These are phyloP conservation scores for Starmera dryadoides DNA, from an alignment of 805 yeast species.

Conservation along the genomic window DNA sequence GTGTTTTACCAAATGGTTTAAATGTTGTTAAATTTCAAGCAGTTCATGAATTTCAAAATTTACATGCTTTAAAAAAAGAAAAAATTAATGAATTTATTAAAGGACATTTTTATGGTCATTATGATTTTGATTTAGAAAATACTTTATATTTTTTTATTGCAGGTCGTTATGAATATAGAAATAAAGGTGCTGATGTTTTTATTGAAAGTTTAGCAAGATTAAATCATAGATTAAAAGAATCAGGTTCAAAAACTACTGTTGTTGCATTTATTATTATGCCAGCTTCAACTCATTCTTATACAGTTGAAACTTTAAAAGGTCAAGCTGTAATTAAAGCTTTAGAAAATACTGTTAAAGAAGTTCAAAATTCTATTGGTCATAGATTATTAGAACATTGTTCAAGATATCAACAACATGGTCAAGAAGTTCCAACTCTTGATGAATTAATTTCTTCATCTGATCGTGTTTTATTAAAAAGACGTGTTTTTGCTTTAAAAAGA, in stretches of 20 bases:
- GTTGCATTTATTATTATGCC: slow-evolving; percentile 99
- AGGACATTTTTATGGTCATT: slow-evolving; percentile 96
- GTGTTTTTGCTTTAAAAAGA: slow-evolving; percentile 88
- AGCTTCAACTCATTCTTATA: slow-evolving; percentile 87
- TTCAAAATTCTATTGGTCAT: slow-evolving; percentile 79
- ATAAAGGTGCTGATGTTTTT: slow-evolving; percentile 94
- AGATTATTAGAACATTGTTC: slow-evolving; percentile 89
- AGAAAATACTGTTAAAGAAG: slow-evolving; percentile 82
- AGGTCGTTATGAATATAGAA: slow-evolving; percentile 94
- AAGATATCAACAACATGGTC: slow-evolving; percentile 47
- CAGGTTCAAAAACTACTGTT: slow-evolving; percentile 82
- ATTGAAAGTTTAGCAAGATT: slow-evolving; percentile 89
- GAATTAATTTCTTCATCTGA: slow-evolving; percentile 83
- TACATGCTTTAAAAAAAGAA: slow-evolving; percentile 87
- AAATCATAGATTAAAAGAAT: slow-evolving; percentile 76
- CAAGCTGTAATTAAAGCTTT: slow-evolving; percentile 93
- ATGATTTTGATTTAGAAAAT: slow-evolving; percentile 89
- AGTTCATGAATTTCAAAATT: slow-evolving; percentile 94
- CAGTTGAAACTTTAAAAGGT: slow-evolving; percentile 91
- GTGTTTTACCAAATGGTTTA: slow-evolving; percentile 93
- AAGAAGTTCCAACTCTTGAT: slow-evolving; percentile 70
- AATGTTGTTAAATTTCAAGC: slow-evolving; percentile 96
- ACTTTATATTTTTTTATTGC: slow-evolving; percentile 94
- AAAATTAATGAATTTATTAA: slow-evolving; percentile 90
- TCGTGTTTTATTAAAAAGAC: slow-evolving; percentile 79